These are phyloP conservation scores for Parathielavia appendiculata DNA, from an alignment of 495 filamentous ascomycete species.

Conservation along the genomic window DNA sequence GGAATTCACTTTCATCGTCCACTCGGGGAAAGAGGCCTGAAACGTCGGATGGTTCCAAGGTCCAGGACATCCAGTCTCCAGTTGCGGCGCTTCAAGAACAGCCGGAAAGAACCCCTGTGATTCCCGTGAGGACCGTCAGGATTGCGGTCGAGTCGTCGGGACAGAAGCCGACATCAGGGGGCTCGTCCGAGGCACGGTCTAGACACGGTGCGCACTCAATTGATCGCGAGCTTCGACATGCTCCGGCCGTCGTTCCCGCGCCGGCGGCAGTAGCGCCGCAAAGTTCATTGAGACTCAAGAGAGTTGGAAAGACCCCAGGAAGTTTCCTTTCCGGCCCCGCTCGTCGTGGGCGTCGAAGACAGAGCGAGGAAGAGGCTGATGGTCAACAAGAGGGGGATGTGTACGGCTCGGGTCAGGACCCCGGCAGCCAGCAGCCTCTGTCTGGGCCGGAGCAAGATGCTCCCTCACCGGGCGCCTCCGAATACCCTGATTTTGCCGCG, in stretches of 20 bases:
- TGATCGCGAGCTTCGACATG: constrained; percentile 39
- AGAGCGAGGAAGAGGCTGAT: constrained; percentile 65
- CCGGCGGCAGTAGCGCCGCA: constrained; percentile 54
- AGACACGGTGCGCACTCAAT: constrained; percentile 29
- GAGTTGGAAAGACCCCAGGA: constrained; percentile 64
- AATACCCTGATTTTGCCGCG: constrained; percentile 36
- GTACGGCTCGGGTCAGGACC: constrained; percentile 34
- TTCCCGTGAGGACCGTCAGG: constrained; percentile 58
- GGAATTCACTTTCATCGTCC: constrained; percentile 36
- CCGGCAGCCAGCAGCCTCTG: constrained; percentile 34
- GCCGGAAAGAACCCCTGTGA: constrained; percentile 58
- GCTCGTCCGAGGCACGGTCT: constrained; percentile 40
- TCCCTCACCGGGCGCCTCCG: constrained; percentile 35
- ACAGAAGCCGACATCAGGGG: constrained; percentile 32
- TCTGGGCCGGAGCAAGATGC: constrained; percentile 27
- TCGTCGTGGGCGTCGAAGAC: constrained; percentile 63
- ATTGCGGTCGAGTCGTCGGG: constrained; percentile 48
- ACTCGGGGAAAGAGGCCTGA: constrained; percentile 35
- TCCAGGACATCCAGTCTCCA: constrained; percentile 19
- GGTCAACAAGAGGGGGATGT: constrained; percentile 34
- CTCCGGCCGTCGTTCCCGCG: constrained; percentile 39
- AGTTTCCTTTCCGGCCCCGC: constrained; percentile 71
- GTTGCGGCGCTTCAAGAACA: constrained; percentile 26
- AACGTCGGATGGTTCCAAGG: constrained; percentile 32
- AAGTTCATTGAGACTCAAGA: constrained; percentile 67